Conservation (phyloP, 345 rosid species). For the Pistacia integerrima region DNA sequence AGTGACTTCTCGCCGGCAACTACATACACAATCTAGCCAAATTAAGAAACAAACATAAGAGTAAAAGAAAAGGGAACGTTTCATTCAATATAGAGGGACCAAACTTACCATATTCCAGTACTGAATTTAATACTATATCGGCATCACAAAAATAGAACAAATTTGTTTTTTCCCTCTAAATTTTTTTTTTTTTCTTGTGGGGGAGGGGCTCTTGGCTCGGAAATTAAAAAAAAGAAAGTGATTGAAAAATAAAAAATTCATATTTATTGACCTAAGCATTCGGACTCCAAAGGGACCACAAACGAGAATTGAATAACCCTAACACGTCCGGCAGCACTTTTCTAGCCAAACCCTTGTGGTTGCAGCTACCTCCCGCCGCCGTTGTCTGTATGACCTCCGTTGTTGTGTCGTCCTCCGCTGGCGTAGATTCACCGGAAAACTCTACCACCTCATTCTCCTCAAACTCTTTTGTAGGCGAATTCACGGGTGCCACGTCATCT, state of each 20-base stretch:
- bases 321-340: slow-evolving; percentile 97
- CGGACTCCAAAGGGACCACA: slow-evolving; percentile 95
- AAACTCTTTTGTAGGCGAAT: slow-evolving; percentile 3
- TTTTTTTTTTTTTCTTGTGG: background rate
- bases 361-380: slow-evolving; percentile 23
- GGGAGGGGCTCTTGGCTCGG: background rate
- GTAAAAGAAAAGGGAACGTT: no score
- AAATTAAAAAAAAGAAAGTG: background rate
- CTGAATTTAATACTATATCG: background rate
- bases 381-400: slow-evolving; percentile 14
- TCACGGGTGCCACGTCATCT: background rate
- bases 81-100: background rate
- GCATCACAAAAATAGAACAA: background rate
- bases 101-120: background rate
- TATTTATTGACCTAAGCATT: slow-evolving; percentile 40
- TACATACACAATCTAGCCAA: background rate
- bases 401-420: slow-evolving; percentile 9
- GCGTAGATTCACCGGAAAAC: background rate
- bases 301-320: slow-evolving; percentile 79
- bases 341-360: slow-evolving; percentile 78
- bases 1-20: background rate
- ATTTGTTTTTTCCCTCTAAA: no score
- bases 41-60: background rate
- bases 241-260: background rate
- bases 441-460: slow-evolving; percentile 5